Conservation (phyloP, 441 rosid species). For the Corymbia citriodora region DNA sequence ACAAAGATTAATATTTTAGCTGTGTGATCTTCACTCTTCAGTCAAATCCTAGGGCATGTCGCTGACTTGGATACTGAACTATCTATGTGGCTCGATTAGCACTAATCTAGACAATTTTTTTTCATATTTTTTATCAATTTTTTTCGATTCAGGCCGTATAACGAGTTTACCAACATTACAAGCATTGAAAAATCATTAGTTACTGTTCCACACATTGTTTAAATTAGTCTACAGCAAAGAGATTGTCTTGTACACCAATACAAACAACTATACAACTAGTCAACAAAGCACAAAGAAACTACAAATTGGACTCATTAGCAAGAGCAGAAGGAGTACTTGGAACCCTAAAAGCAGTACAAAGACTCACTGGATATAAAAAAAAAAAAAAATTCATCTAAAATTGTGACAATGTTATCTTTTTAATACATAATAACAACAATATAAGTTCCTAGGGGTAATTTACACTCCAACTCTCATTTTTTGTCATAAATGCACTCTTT, state of each 20-base stretch:
- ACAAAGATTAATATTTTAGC: no score
- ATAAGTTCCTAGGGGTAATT: background rate
- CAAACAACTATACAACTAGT: background rate
- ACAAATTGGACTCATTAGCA: background rate
- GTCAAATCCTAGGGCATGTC: no score
- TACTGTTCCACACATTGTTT: background rate
- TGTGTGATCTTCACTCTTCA: no score
- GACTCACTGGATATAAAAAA: background rate
- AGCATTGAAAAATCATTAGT: background rate
- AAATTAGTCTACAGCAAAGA: background rate
- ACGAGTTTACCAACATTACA: background rate
- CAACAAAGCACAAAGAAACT: background rate
- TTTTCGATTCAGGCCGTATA: background rate
- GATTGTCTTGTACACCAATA: background rate
- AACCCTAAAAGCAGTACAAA: background rate
- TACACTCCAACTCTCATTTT: background rate
- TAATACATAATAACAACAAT: background rate
- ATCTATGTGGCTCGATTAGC: fast-evolving
- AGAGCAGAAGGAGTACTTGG: background rate
- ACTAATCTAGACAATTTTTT: no score
- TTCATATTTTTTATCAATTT: no score
- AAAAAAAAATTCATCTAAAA: background rate
- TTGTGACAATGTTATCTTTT: background rate
- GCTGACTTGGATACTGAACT: no score
- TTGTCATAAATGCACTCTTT: background rate